Percentiles rank a stretch among this genome's conserved stretches.
phyloP scores from a whole-genome alignment of 345 rosid species.

The Crucihimalaya himalaica region DNA sequence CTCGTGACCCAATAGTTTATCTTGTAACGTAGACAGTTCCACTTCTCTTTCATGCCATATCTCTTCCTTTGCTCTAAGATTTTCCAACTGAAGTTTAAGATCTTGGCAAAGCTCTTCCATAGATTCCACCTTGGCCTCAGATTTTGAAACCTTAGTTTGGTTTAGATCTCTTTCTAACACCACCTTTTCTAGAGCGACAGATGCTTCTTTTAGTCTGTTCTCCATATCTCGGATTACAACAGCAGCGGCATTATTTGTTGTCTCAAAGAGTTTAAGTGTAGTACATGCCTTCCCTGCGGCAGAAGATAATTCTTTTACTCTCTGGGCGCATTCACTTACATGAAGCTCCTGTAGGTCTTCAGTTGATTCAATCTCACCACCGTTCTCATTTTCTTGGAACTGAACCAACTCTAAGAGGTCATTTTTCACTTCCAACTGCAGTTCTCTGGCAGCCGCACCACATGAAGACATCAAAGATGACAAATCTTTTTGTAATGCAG shows the following conservation, averaged over 20 bases:
- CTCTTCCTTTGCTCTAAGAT: slow-evolving; percentile 49
- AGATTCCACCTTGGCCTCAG: slow-evolving; percentile 56
- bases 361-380: slow-evolving; percentile 40
- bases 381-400: slow-evolving; percentile 39
- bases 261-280: slow-evolving; percentile 53
- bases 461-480: slow-evolving; percentile 61
- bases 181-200: slow-evolving; percentile 44
- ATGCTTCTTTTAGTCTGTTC: slow-evolving; percentile 49
- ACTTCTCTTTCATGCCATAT: slow-evolving; percentile 67
- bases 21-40: slow-evolving; percentile 50
- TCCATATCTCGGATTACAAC: slow-evolving; percentile 60
- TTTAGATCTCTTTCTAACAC: slow-evolving; percentile 53
- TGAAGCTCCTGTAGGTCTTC: slow-evolving; percentile 40
- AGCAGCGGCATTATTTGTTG: slow-evolving; percentile 52
- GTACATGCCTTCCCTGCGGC: slow-evolving; percentile 47
- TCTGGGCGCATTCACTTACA: slow-evolving; percentile 42
- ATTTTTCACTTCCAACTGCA: slow-evolving; percentile 59
- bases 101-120: slow-evolving; percentile 53
- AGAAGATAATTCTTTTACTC: slow-evolving; percentile 51
- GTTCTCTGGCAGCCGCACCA: slow-evolving; percentile 52
- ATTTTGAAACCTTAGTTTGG: slow-evolving; percentile 52
- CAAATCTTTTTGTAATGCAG: slow-evolving; percentile 49
- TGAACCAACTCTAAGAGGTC: slow-evolving; percentile 52
- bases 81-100: slow-evolving; percentile 51
- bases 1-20: slow-evolving; percentile 46